These are phyloP conservation scores for Kregervanrija delftensis DNA, from an alignment of 805 yeast species.

Conservation along the genomic window DNA sequence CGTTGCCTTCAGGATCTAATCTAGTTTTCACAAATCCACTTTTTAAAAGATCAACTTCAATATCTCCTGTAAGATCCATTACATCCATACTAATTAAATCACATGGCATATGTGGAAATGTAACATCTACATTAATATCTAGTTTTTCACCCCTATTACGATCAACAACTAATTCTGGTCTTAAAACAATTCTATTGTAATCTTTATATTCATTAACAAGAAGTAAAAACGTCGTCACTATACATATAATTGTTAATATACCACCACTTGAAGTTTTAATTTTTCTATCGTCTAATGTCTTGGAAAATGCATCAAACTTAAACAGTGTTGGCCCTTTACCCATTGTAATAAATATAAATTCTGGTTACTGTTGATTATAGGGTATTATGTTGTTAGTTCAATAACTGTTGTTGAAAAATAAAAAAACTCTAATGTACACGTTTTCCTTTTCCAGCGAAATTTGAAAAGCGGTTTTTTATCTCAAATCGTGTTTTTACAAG, in stretches of 20 bases:
- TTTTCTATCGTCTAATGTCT: constrained; percentile 90
- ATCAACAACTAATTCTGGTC: constrained; percentile 87
- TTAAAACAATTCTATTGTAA: constrained; percentile 57
- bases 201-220: constrained; percentile 70
- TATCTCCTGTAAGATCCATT: constrained; percentile 83
- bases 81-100: constrained; percentile 75
- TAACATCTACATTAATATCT: constrained; percentile 73
- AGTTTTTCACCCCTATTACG: constrained; percentile 68
- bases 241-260: constrained; percentile 68
- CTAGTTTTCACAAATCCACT: constrained; percentile 71
- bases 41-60: constrained; percentile 63
- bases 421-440: neutral
- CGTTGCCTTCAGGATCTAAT: constrained; percentile 46
- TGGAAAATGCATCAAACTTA: constrained; percentile 83
- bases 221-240: constrained; percentile 52
- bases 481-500: neutral
- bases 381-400: too few relatives aligned
- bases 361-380: too few relatives aligned
- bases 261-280: constrained; percentile 90
- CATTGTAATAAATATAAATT: constrained; percentile 10
- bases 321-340: constrained; percentile 33
- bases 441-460: neutral
- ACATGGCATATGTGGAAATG: constrained; percentile 85
- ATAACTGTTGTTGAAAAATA: neutral
- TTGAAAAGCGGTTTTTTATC: too few relatives aligned